Base-by-base conservation (phyloP, 129 eudicot genomes). In the Ambrosia trifida region DNA sequence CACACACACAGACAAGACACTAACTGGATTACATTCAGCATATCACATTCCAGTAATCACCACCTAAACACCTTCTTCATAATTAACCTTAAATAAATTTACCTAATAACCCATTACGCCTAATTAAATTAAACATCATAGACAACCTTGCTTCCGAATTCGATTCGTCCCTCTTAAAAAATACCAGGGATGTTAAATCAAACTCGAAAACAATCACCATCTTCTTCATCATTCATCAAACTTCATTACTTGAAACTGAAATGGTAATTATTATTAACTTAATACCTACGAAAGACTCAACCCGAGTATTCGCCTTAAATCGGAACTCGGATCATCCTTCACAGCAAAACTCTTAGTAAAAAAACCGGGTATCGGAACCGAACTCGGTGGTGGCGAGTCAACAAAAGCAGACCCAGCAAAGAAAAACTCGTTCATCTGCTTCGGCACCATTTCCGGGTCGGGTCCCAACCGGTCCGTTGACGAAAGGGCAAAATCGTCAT, bases 361-460 rank as follows among this genome's bases (percentile, higher is more conserved):
- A 43, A 87, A 87, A 2, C 73, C 89, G 1, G 92, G 92, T 35
- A 83, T 41, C 4, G 89, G 92, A 43, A 87, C 41, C 14, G 85
- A 84, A 67, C 92, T 87, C 0, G 92, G 92, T 0, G 86, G 80
- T 4, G 92, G 92, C 11, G 92, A 87, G 17, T 83, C 74, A 2
- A 78, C 70, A 18, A 72, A 76, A 18, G 81, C 86, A 11, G 83
- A 87, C 0, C 92, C 92, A 1, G 92, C 92, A 12, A 83, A 87
- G 60, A 81, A 87, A 30, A 76, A 54, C 0, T 76, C 85, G 0
- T 73, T 74, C 76, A 71, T 78, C 70, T 76, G 69, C 4, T 75
- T 54, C 19, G 85, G 81, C 3, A 81, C 75, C 81, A 81, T 64
- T 18, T 71, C 78, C 61, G 85, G 85, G 60, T 76, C 81, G 60